Evolutionary conservation across 305 asterid genomes (phyloP).

Genomic region (Fraxinus greggii): DNA sequence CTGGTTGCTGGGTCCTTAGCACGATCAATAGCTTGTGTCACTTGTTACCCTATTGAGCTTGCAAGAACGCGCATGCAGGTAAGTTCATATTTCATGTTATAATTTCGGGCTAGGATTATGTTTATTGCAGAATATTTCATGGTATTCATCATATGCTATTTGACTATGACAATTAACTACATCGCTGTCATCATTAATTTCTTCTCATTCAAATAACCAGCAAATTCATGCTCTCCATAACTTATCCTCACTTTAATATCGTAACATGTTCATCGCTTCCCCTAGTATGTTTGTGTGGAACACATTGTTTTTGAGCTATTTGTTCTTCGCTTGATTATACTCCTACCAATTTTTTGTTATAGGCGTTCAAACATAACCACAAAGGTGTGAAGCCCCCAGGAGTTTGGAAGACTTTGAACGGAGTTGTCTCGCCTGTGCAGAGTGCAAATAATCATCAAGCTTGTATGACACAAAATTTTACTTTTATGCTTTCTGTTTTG

Average conservation of each 20-base stretch:
- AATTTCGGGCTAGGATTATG: background rate
- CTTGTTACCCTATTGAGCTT: slow-evolving; percentile 90
- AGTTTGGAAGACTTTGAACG: slow-evolving; percentile 64
- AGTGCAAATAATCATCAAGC: background rate
- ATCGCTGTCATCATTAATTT: background rate
- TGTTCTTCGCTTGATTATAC: background rate
- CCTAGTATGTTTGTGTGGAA: background rate
- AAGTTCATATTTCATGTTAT: background rate
- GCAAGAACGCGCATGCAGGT: slow-evolving; percentile 99
- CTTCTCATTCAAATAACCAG: background rate
- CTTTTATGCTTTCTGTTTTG: background rate
- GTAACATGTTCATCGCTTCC: background rate
- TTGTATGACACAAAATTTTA: slow-evolving; percentile 7
- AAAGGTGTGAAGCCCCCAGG: slow-evolving; percentile 67
- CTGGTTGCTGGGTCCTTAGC: slow-evolving; percentile 81
- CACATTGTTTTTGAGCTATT: background rate
- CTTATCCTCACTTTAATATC: background rate
- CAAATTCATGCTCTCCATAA: background rate
- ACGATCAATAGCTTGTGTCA: slow-evolving; percentile 74
- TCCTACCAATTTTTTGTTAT: background rate
- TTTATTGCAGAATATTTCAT: background rate
- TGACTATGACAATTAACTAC: background rate
- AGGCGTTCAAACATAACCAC: slow-evolving; percentile 67
- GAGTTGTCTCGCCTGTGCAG: slow-evolving; percentile 36
- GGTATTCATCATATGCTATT: background rate